These are phyloP conservation scores for Ceratocystis albifundus DNA, from an alignment of 2,329 filamentous ascomycete species.

Conservation along the genomic window DNA sequence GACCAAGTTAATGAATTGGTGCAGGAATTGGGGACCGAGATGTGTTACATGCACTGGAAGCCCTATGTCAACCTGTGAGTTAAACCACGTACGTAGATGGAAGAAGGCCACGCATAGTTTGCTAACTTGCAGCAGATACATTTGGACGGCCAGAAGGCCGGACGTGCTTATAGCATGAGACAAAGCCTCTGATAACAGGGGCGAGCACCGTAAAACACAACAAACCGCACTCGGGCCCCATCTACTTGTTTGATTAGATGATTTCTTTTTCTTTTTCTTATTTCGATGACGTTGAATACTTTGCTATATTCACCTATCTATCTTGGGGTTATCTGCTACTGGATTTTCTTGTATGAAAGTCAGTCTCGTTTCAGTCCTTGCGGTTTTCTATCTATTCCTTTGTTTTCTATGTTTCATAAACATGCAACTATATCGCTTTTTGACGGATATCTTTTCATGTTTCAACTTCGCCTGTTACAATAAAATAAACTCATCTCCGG, in stretches of 20 bases:
- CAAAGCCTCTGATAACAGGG: background rate
- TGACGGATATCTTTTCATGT: background rate
- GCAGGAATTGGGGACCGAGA: constrained; percentile 52
- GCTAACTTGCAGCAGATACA: constrained; percentile 26
- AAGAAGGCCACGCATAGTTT: constrained; percentile 20
- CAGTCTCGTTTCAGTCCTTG: background rate
- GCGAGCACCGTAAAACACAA: background rate
- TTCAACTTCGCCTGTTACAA: background rate
- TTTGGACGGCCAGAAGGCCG: constrained; percentile 30
- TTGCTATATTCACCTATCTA: background rate
- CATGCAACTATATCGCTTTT: background rate
- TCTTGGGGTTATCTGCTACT: background rate
- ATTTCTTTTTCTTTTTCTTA: background rate
- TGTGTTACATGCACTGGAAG: constrained; percentile 55
- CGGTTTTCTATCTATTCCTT: background rate
- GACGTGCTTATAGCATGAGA: background rate
- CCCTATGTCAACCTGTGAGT: constrained; percentile 70
- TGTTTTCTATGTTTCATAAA: background rate
- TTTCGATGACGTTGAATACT: background rate
- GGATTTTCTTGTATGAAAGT: background rate
- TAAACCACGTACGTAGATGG: constrained; percentile 10
- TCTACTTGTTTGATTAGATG: background rate
- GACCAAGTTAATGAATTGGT: constrained; percentile 54
- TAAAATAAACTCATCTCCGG: background rate
- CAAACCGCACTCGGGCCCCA: background rate